phyloP scores from a whole-genome alignment of 2,329 filamentous ascomycete genomes.

The Beauveria pseudobassiana region DNA sequence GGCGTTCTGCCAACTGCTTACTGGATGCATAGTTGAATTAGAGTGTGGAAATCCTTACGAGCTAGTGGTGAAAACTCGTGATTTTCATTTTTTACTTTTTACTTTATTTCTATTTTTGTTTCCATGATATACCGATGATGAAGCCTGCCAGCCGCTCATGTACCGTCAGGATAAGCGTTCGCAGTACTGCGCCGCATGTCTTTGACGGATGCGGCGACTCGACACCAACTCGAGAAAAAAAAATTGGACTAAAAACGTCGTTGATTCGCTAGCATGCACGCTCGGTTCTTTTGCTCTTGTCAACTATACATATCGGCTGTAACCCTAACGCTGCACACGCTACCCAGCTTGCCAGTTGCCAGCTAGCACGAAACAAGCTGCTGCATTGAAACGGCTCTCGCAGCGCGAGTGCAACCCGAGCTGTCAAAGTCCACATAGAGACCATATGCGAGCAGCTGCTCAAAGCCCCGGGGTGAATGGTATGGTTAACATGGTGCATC shows the following conservation, averaged over 20 bases:
- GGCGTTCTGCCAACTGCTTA: background rate
- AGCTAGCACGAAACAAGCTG: background rate
- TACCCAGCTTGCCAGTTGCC: background rate
- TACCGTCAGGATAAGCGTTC: background rate
- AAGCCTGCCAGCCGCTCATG: background rate
- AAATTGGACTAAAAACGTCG: background rate
- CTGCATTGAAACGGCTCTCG: background rate
- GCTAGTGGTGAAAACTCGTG: background rate
- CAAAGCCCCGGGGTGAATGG: background rate
- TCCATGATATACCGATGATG: background rate
- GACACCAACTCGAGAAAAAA: background rate
- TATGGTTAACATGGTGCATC: background rate
- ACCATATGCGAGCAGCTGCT: background rate
- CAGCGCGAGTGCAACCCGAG: background rate
- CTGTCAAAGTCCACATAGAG: too few species aligned
- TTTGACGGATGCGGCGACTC: constrained; percentile 1
- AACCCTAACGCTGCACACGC: background rate
- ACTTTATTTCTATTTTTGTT: background rate
- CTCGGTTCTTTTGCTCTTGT: background rate
- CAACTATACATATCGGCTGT: background rate
- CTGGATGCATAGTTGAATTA: too few species aligned
- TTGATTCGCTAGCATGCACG: background rate
- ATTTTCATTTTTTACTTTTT: background rate
- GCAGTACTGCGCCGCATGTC: background rate
- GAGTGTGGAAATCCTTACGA: too few species aligned